phyloP scores from a whole-genome alignment of 495 filamentous ascomycete genomes.

The Xylaria curta region DNA sequence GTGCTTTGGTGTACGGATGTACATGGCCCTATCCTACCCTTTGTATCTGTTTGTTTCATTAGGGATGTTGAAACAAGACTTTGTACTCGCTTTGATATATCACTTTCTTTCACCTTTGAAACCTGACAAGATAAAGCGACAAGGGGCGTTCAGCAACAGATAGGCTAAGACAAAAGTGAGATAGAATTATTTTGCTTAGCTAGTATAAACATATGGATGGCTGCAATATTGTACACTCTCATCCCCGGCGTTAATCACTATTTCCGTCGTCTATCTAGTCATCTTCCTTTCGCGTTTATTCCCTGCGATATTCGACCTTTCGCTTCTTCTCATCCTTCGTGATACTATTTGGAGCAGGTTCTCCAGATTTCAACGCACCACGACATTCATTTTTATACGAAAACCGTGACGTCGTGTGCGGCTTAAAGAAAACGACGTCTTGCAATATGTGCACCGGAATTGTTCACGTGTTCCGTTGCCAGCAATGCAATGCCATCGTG shows the following conservation, averaged over 20 bases:
- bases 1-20: neutral
- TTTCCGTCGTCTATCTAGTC: neutral
- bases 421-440: neutral
- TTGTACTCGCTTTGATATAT: neutral
- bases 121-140: neutral
- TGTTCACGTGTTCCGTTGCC: slow-evolving; percentile 25
- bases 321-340: neutral
- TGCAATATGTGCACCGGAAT: slow-evolving; percentile 33
- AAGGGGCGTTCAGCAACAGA: neutral
- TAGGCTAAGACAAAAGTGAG: neutral
- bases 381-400: neutral
- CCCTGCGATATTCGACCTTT: neutral
- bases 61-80: neutral
- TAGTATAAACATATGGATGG: neutral
- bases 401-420: neutral
- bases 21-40: neutral
- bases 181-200: slow-evolving; percentile 11
- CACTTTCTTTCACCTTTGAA: slow-evolving; percentile 7
- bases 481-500: slow-evolving; percentile 17
- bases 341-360: slow-evolving; percentile 14
- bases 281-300: neutral
- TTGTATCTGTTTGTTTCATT: neutral
- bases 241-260: neutral
- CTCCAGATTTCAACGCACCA: neutral
- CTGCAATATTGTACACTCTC: neutral